Evolutionary conservation across 768 basidiomycete genomes (phyloP), one percentile per base, ranked within the genome.

Genomic region (Xerocomellus chrysenteron): DNA sequence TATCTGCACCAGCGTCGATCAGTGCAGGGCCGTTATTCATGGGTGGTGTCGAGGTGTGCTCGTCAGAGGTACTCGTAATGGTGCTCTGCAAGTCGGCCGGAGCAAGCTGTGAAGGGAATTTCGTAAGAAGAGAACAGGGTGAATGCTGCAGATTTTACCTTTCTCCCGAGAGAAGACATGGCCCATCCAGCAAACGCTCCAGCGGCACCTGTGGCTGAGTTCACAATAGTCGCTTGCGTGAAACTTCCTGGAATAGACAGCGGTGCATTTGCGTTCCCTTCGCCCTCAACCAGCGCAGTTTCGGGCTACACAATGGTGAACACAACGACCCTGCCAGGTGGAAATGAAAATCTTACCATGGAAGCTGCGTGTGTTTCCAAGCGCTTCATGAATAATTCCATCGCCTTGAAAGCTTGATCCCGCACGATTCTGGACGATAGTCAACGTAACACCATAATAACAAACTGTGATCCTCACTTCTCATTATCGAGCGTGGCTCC

Each of bases 161-260:
- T 90, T 74, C 86, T 94, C 28, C 90, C 86, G 0, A 98, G 65
- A 0, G 90, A 94, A 5, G 93, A 90, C 42, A 98, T 92, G 2
- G 96, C 96, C 96, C 96, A 98, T 7, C 94, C 93, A 14, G 96
- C 95, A 4, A 99, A 75, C 17, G 87, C 90, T 9, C 91, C 88
- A 17, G 95, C 96, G 3, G 94, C 95, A 0, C 94, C 94, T 0
- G 94, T 87, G 0, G 96, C 94, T 5, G 86, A 86, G 62, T 87
- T 93, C 16, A 92, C 92, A 2, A 97, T 73, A 12, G 79, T 64
- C 45, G 60, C 57, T 55, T 67, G 60, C 45, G 60, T 65, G 40
- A 70, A 64, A 8, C 64, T 65, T n/a, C 69, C 65, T 33, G 74
- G 59, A 52, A 74, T 51, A 64, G 75, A 21, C 58, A 60, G 17